Evolutionary conservation across 768 basidiomycete genomes (phyloP), one percentile per base, ranked within the genome.

Genomic region (Crepidotus variabilis): DNA sequence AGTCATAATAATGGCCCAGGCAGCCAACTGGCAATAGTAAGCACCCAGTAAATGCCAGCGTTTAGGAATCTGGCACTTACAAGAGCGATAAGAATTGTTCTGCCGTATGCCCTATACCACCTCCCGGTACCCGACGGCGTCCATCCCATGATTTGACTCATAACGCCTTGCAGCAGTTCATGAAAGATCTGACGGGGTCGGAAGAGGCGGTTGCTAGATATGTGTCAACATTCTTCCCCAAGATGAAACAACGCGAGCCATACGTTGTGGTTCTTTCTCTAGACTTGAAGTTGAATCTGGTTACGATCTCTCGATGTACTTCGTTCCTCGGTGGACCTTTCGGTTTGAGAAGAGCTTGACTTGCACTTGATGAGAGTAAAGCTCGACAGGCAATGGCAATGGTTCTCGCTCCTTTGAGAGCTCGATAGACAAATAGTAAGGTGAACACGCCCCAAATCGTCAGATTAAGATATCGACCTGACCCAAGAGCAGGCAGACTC

Each of bases 111-210:
- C 20, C 49, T 55, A 35, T 67, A 67, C 64, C 63, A 65, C 8
- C 46, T 48, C 11, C 57, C 62, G 2, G 60, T 55, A n/a, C 61
- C 64, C 5, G 59, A 59, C 33, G 66, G 65, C 14, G 62, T 63
- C 63, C 58, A 65, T 9, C 59, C 54, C 4, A 67, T 55, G 20
- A 67, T 67, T 28, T 63, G 65, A 28, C 56, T 64, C 6, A 63
- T 57, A 54, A 67, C 51, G 9, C 66, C 63, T 45, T 58, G 58
- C 10, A 67, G 32, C 22, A 65, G 45, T 32, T 64, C 64, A 47
- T 67, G 65, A 34, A 67, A 66, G n/a, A 64, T 59, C n/a, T 67
- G 66, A 24, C 55, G 33, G n/a, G 64, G 63, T 11, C 65, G 60
- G 36, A 63, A 63, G 4, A 62, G 32, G 1, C 65, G 61, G 32